Evolutionary conservation across 805 yeast species (phyloP), one percentile per base, ranked within the genome.

Genomic region (Candida broadrunensis): DNA sequence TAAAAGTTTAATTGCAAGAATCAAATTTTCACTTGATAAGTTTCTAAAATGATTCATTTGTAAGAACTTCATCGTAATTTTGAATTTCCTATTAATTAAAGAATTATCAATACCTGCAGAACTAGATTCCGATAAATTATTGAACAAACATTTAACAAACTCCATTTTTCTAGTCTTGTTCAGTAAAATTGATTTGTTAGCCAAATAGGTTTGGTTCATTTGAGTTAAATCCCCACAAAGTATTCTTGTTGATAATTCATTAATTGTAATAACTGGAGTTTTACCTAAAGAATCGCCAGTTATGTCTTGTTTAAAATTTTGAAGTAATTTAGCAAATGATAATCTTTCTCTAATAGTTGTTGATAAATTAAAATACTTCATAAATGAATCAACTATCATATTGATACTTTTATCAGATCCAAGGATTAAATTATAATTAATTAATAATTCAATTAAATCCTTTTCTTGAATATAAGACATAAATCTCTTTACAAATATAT

Each of bases 1-100:
- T 38, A 68, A 54, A 13, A 65, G 50, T 20, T 52, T 42, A 24
- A 68, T 52, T 2, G 67, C 36, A 9, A 43, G 44, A 6, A 37
- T 26, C 30, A 69, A 54, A 20, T 61, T 59, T 7, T 44, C 46
- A 4, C 52, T 46, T 1, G 60, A 48, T 16, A 68, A 38, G 13
- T 41, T 36, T 12, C 41, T 49, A 34, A 57, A 38, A 3, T 46
- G 39, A 3, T 55, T 39, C 11, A 51, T 33, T 31, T 56, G 53
- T 42, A 63, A 56, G 21, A 62, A 51, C 36, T 51, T 59, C 36
- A 61, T 33, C 12, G 54, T 39, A 3, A 47, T 46, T 15, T 53
- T 54, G 29, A 64, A 63, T 16, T 29, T 29, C 8, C 14, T 29
- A 14, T 15, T 14, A 14, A 29, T 29, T 5, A 29, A 5, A 5